Evolutionary conservation across 768 basidiomycete genomes (phyloP).

Genomic region (Dictyophora rubrovolvata): DNA sequence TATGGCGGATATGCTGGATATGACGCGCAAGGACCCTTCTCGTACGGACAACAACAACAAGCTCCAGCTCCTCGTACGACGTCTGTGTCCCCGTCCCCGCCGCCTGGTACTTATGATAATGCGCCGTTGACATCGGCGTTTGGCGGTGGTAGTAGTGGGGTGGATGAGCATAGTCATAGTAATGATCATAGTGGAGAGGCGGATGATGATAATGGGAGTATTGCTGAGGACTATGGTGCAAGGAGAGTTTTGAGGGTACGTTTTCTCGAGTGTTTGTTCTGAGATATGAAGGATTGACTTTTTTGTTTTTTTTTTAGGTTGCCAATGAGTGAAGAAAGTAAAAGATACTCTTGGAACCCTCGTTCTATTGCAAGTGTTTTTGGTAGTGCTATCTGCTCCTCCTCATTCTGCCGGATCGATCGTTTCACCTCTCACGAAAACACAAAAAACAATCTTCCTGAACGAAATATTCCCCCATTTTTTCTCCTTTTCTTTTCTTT

Average conservation of each 20-base stretch:
- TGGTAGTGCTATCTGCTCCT: too few species aligned
- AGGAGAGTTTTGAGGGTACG: slow-evolving; percentile 6
- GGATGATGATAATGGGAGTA: background rate
- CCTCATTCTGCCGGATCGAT: too few species aligned
- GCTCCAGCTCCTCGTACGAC: background rate
- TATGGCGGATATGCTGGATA: background rate
- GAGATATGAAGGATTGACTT: background rate
- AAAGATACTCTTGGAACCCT: too few species aligned
- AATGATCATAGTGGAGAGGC: background rate
- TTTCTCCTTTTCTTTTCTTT: too few species aligned
- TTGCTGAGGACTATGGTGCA: background rate
- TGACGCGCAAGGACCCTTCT: background rate
- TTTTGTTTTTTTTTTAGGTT: background rate
- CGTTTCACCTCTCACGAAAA: too few species aligned
- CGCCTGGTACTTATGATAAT: background rate
- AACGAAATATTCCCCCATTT: too few species aligned
- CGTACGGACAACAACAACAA: background rate
- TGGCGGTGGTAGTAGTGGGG: background rate
- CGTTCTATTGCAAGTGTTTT: too few species aligned
- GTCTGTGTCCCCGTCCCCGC: background rate
- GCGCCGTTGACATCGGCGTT: background rate
- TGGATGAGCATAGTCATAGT: background rate
- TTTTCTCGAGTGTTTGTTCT: slow-evolving; percentile 1
- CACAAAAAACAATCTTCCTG: too few species aligned
- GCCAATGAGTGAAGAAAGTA: background rate